Evolutionary conservation across 192 early-diverging fungal species (phyloP).

Genomic region (Coemansia pectinata): DNA sequence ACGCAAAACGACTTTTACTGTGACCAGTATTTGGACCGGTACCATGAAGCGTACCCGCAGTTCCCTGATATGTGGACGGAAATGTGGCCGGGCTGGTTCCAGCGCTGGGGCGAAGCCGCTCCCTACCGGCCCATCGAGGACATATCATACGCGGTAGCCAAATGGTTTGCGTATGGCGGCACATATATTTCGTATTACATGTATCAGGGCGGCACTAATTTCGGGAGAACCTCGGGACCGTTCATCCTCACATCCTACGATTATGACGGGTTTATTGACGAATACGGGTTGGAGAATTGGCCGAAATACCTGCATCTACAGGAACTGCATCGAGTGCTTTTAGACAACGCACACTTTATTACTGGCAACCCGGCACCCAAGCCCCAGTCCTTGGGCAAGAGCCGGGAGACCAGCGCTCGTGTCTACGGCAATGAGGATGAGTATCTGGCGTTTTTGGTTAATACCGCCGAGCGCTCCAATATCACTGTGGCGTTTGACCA

Average conservation of each 20-base stretch:
- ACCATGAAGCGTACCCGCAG: constrained; percentile 33
- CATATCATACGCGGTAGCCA: constrained; percentile 58
- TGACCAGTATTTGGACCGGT: constrained; percentile 48
- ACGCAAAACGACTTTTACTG: constrained; percentile 61
- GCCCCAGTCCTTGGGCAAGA: not conserved
- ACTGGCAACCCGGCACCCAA: constrained; percentile 17
- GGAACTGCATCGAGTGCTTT: constrained; percentile 23
- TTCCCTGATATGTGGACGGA: constrained; percentile 61
- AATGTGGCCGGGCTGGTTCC: constrained; percentile 65
- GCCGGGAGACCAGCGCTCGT: not conserved
- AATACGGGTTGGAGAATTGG: constrained; percentile 55
- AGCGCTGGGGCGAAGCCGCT: constrained; percentile 54
- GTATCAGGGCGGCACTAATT: constrained; percentile 74
- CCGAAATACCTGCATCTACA: constrained; percentile 52
- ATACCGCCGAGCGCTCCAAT: constrained; percentile 12
- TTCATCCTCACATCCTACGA: constrained; percentile 50
- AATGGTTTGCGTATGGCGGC: constrained; percentile 61
- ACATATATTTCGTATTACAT: constrained; percentile 61
- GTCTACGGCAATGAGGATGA: constrained; percentile 22
- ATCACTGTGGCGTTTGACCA: constrained; percentile 21
- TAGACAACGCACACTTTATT: constrained; percentile 24
- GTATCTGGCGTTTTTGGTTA: constrained; percentile 40
- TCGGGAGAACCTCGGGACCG: constrained; percentile 55
- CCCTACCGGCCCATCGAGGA: constrained; percentile 59
- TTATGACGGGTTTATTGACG: constrained; percentile 53